Evolutionary conservation across 495 filamentous ascomycete genomes (phyloP).

Genomic region (Monascus purpureus): DNA sequence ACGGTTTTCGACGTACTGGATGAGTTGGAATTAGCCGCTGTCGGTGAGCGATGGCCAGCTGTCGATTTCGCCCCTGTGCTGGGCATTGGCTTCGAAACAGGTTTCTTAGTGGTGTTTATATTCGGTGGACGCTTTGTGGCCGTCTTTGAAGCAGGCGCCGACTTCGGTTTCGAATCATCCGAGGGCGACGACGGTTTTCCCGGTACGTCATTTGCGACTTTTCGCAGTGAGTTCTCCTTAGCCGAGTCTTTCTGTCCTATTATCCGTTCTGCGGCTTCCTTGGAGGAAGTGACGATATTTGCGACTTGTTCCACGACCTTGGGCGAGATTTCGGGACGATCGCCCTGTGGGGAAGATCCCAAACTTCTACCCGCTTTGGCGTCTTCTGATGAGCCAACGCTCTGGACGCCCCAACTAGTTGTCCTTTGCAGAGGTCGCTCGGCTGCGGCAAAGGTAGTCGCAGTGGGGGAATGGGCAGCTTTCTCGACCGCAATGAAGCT

Average conservation of each 20-base stretch:
- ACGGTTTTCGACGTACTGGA: neutral
- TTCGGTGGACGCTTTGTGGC: conserved; percentile 27
- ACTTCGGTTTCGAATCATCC: conserved; percentile 1
- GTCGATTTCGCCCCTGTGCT: conserved; percentile 17
- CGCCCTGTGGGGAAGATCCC: conserved; percentile 14
- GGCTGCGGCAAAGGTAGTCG: conserved; percentile 1
- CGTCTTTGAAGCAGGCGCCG: conserved; percentile 12
- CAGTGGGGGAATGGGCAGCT: conserved; percentile 16
- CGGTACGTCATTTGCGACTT: neutral
- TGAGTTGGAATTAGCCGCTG: conserved; percentile 9
- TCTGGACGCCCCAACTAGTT: conserved; percentile 3
- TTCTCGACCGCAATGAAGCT: conserved; percentile 71
- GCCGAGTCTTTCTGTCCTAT: conserved; percentile 1
- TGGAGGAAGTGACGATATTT: conserved; percentile 1
- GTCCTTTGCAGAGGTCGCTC: conserved; percentile 1
- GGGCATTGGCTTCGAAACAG: conserved; percentile 4
- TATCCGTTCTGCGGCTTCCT: conserved; percentile 1
- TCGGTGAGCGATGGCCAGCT: conserved; percentile 7
- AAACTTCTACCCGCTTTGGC: conserved; percentile 17
- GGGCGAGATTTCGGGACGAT: conserved; percentile 7
- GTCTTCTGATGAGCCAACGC: conserved; percentile 19
- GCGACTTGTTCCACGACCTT: conserved; percentile 6
- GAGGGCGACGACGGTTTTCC: neutral
- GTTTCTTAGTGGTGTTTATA: conserved; percentile 22
- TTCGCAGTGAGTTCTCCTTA: conserved; percentile 3